Conservation (phyloP, 164 flowering plant species). For the Hamamelis virginiana region DNA sequence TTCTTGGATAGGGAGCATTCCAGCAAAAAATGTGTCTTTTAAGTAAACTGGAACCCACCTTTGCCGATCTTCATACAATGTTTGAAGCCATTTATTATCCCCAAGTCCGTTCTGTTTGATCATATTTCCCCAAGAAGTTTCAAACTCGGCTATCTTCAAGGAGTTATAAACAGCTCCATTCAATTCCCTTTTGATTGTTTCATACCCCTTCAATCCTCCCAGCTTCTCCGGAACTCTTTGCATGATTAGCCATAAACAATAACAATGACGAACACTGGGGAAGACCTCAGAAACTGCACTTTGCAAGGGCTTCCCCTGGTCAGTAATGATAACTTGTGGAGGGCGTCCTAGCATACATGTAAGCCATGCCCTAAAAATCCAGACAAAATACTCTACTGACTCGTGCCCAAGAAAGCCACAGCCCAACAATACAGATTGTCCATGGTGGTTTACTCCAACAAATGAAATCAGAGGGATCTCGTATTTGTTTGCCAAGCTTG, state of each 20-base stretch:
- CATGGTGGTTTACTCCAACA: slow-evolving; percentile 49
- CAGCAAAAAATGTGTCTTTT: slow-evolving; percentile 43
- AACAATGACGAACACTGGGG: slow-evolving; percentile 42
- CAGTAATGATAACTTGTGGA: slow-evolving; percentile 42
- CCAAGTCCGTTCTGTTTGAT: slow-evolving; percentile 31
- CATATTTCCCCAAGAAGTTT: slow-evolving; percentile 38
- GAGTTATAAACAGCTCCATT: slow-evolving; percentile 39
- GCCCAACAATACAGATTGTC: slow-evolving; percentile 40
- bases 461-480: slow-evolving; percentile 41
- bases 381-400: slow-evolving; percentile 32
- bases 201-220: slow-evolving; percentile 40
- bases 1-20: slow-evolving; percentile 34
- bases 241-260: slow-evolving; percentile 35
- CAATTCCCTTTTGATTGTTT: slow-evolving; percentile 32
- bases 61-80: slow-evolving; percentile 39
- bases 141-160: slow-evolving; percentile 41
- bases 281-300: slow-evolving; percentile 42
- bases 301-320: slow-evolving; percentile 34
- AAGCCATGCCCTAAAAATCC: slow-evolving; percentile 46
- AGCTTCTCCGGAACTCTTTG: slow-evolving; percentile 47
- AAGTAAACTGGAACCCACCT: slow-evolving; percentile 47
- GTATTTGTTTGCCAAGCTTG: slow-evolving; percentile 37
- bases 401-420: slow-evolving; percentile 44
- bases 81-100: slow-evolving; percentile 40
- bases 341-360: slow-evolving; percentile 34